A percentile compares a stretch with the other conserved stretches of the same genome.
phyloP scores from a whole-genome alignment of 169 alveolate genomes.

The Toxoplasma gondii region DNA sequence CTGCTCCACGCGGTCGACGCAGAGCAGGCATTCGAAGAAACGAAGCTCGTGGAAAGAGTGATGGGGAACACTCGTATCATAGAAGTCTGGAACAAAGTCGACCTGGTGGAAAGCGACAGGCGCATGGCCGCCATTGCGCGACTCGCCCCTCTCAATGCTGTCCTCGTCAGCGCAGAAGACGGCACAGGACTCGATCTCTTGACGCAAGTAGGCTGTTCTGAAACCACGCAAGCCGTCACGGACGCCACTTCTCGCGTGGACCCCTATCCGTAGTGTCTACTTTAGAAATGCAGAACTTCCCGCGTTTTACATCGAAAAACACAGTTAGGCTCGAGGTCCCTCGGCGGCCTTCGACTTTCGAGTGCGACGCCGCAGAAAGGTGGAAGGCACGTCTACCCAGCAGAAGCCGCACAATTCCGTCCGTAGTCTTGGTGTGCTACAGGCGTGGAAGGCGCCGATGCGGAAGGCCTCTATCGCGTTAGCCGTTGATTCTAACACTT shows the following conservation, averaged over 20 bases:
- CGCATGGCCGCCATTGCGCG: constrained; percentile 3
- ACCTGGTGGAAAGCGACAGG: not conserved
- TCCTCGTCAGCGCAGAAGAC: not conserved
- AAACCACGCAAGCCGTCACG: not conserved
- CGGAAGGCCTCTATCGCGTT: no score
- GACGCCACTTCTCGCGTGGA: not conserved
- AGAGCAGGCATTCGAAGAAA: constrained; percentile 24
- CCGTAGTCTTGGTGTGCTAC: no score
- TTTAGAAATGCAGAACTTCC: no score
- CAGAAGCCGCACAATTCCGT: no score
- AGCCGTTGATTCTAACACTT: no score
- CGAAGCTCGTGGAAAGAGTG: not conserved
- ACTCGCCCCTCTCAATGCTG: constrained; percentile 28
- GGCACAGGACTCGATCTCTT: constrained; percentile 1
- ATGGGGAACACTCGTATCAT: constrained; percentile 19
- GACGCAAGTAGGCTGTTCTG: not conserved
- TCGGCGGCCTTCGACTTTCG: no score
- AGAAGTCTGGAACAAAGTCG: constrained; percentile 43
- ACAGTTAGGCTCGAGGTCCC: no score
- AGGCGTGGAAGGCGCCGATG: no score
- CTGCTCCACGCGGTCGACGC: constrained; percentile 4
- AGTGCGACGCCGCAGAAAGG: no score
- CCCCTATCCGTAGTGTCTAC: no score
- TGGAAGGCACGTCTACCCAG: no score
- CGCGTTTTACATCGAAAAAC: no score